phyloP scores from a whole-genome alignment of 1,139 yeast genomes.

The Insectozyma bohioensis region DNA sequence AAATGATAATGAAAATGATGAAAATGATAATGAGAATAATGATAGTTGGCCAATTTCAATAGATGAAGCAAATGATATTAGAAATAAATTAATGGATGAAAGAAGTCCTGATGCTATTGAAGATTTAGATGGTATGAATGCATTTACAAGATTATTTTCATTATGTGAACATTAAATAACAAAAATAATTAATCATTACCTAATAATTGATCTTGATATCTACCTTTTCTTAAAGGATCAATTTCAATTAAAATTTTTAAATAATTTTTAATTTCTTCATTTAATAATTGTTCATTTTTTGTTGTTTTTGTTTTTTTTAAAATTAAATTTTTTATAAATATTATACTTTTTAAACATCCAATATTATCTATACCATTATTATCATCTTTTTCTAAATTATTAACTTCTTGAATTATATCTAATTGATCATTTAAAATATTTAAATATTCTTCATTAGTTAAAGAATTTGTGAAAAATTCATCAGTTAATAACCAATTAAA shows the following conservation, averaged over 20 bases:
- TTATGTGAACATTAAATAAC: conserved; percentile 30
- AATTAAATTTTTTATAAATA: conserved; percentile 42
- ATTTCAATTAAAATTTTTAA: conserved; percentile 47
- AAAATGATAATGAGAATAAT: too few species aligned
- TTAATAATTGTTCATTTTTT: conserved; percentile 6
- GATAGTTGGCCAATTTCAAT: conserved; percentile 26
- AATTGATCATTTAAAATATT: conserved; percentile 41
- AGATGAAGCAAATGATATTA: conserved; percentile 24
- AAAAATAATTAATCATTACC: conserved; percentile 1
- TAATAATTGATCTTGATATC: conserved; percentile 49
- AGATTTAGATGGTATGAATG: conserved; percentile 14
- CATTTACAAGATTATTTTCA: conserved; percentile 22
- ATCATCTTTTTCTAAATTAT: conserved; percentile 59
- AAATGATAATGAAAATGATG: too few species aligned
- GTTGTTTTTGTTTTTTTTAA: too few species aligned
- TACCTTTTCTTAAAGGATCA: conserved; percentile 70
- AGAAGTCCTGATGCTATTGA: conserved; percentile 17
- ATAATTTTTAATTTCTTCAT: conserved; percentile 26
- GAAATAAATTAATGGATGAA: conserved; percentile 36
- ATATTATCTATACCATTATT: conserved; percentile 55
- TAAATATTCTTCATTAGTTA: conserved; percentile 20
- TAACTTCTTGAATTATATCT: conserved; percentile 49
- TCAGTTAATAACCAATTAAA: conserved; percentile 76
- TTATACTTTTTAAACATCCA: conserved; percentile 66
- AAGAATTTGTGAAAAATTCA: conserved; percentile 40